Base-by-base conservation (phyloP, 768 basidiomycete genomes). In the Pholiota molesta region DNA sequence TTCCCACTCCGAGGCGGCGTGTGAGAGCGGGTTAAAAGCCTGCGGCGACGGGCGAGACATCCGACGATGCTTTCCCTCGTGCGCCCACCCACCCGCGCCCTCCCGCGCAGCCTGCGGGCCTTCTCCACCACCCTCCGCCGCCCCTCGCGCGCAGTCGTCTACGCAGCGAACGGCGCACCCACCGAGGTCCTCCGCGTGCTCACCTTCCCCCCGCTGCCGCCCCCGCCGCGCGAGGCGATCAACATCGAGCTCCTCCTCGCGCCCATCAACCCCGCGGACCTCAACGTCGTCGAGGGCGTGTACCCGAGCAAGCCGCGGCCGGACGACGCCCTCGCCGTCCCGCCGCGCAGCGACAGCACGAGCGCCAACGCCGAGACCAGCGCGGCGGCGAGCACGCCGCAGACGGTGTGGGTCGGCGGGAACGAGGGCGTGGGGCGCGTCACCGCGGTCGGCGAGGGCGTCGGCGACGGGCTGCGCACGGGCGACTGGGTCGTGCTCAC, bases 271-370 rank as follows among this genome's bases (percentile, higher is more conserved):
- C 92, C 92, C 3, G 86, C 92, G 16, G 93, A 94, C 63, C 72
- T 92, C 70, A 94, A 93, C 62, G 88, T 90, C 59, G 80, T 94
- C 37, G 87, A 94, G 71, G 92, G 92, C 16, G 84, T 90, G n/a
- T 94, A 94, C 68, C 93, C 93, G 0, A 70, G 83, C 9, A 86
- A 84, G 62, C 89, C 91, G 0, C 70, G 65, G 7, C 75, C 73
- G 28, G 70, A 72, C 13, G 70, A 78, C 13, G 72, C 76, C 55
- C 65, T 85, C 76, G 55, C 65, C 84, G 55, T 69, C 74, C 14
- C 37, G 65, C 5, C 70, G 74, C 2, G 75, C 51, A 26, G 28
- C 45, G 19, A 16, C 45, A 51, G 28, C 14, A 31, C 45, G 67
- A 26, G 26, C 26, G 26, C 26, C 26, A 26, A 26, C 26, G 26